Evolutionary conservation across 306 rosid genomes (phyloP).

Genomic region (Cicer yamashitae): DNA sequence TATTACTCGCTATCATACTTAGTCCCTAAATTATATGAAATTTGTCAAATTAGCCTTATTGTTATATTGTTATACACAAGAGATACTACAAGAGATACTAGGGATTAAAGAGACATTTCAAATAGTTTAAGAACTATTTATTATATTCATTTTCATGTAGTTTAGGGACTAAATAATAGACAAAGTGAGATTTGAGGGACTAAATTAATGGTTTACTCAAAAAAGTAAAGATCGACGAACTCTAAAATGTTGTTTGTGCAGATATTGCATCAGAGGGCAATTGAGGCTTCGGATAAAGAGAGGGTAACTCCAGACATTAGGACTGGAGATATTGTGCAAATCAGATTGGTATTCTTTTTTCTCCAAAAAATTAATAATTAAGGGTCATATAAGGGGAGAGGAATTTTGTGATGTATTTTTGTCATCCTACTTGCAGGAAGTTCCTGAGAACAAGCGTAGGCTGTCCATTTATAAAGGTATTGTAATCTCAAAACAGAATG

Average conservation of each 20-base stretch:
- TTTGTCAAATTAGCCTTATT: no score
- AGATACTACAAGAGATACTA: no score
- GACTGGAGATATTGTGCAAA: constrained; percentile 86
- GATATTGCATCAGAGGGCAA: constrained; percentile 82
- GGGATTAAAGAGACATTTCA: no score
- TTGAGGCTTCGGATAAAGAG: constrained; percentile 78
- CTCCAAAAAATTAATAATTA: neutral
- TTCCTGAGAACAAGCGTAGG: constrained; percentile 93
- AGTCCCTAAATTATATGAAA: no score
- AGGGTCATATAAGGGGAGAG: neutral
- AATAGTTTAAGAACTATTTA: no score
- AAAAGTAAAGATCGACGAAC: neutral
- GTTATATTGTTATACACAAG: no score
- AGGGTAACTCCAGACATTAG: constrained; percentile 84
- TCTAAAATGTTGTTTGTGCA: constrained; percentile 46
- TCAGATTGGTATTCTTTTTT: constrained; percentile 73
- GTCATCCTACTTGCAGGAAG: constrained; percentile 68
- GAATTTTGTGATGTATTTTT: constrained; percentile 39
- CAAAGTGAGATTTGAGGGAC: no score
- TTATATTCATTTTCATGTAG: no score
- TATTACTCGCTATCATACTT: no score
- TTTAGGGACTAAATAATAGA: no score
- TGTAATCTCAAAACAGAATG: constrained; percentile 91
- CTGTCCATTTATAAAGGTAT: constrained; percentile 87
- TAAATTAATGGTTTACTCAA: no score